Percentiles rank a stretch among this genome's conserved stretches.
phyloP scores from a whole-genome alignment of 208 protist genomes.

The Trypanosoma rangeli region DNA sequence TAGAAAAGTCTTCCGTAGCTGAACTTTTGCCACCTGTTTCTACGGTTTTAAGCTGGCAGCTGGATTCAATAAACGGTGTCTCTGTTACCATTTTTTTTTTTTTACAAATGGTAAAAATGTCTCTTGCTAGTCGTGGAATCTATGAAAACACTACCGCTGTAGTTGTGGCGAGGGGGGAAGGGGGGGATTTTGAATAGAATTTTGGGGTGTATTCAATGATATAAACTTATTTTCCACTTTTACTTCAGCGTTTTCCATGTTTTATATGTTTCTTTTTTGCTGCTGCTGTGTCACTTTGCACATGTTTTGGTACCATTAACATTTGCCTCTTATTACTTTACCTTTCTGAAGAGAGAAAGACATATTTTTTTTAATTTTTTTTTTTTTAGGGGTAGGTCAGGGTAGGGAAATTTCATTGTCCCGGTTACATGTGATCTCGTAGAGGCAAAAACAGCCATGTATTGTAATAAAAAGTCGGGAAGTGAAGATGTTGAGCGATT shows the following conservation, averaged over 20 bases:
- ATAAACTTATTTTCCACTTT: background rate
- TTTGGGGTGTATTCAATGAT: constrained; percentile 7
- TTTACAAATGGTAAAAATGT: constrained; percentile 23
- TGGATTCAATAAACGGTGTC: constrained; percentile 2
- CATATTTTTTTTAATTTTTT: background rate
- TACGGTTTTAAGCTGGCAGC: constrained; percentile 20
- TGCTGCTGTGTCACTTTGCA: background rate
- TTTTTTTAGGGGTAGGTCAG: no score
- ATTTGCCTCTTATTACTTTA: background rate
- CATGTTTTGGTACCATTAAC: background rate
- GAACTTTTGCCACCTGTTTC: constrained; percentile 27
- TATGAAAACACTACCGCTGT: background rate
- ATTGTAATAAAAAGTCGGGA: background rate
- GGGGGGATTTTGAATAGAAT: constrained; percentile 19
- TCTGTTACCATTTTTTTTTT: constrained; percentile 23
- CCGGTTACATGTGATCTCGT: background rate
- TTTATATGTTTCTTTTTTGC: constrained; percentile 5
- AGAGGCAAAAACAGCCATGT: background rate
- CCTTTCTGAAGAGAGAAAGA: no score
- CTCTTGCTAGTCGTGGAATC: constrained; percentile 12
- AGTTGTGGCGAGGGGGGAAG: no score
- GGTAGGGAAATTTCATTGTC: background rate
- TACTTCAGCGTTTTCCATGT: constrained; percentile 10
- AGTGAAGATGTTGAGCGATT: constrained; percentile 1
- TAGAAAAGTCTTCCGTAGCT: constrained; percentile 14